phyloP scores from a whole-genome alignment of 306 rosid genomes.

The Malus sylvestris region DNA sequence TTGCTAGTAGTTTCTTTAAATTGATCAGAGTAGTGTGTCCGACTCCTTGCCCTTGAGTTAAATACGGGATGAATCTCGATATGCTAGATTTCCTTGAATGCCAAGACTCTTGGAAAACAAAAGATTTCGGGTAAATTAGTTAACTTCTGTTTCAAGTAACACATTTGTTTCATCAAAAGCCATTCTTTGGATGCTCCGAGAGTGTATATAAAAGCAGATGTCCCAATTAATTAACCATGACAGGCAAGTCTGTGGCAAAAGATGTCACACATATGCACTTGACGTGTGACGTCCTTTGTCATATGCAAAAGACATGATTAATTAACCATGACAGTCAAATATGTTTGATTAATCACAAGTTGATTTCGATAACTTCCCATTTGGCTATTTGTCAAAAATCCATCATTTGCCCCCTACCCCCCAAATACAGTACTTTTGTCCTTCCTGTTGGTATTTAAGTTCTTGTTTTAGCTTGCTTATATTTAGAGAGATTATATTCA shows the following conservation, averaged over 20 bases:
- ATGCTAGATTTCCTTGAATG: slow-evolving; percentile 26
- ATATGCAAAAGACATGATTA: no score
- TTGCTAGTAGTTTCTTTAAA: background rate
- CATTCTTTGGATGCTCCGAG: background rate
- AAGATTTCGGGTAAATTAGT: background rate
- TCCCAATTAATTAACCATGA: no score
- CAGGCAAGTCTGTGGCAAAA: no score
- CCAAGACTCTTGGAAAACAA: slow-evolving; percentile 27
- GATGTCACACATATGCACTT: background rate
- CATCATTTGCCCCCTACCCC: no score
- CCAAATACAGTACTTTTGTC: no score
- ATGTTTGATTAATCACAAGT: background rate
- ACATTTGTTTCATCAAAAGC: background rate
- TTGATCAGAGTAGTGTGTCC: background rate
- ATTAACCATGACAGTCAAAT: background rate
- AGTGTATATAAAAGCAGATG: background rate
- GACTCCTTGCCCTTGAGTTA: background rate
- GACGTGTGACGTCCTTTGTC: no score
- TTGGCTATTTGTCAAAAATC: no score
- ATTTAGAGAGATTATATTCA: no score
- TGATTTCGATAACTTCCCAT: background rate
- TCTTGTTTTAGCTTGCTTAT: no score
- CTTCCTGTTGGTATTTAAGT: no score
- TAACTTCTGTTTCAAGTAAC: background rate
- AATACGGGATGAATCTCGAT: no score